Evolutionary conservation across 2,329 filamentous ascomycete species (phyloP), one percentile per base, ranked within the genome.

Genomic region (Pseudogymnoascus sp.): DNA sequence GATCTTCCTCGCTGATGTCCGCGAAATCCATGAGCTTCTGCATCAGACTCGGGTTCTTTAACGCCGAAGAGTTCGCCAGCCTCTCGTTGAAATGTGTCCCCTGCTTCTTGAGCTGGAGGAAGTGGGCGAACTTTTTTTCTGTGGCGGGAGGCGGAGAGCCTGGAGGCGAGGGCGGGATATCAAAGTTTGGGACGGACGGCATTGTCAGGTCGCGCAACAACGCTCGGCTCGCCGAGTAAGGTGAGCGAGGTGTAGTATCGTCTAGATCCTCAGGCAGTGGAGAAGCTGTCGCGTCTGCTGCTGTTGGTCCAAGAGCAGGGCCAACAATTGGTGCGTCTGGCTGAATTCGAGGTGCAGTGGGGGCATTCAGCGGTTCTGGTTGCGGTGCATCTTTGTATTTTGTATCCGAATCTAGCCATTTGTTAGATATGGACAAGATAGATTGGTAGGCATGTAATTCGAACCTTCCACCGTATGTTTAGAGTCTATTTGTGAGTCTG

Each of bases 41-140:
- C 74, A 86, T 83, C 62, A 93, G 77, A 44, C 82, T 83, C 2
- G 90, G 90, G 71, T 93, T 93, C 61, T 84, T 83, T 64, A 93
- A 77, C 6, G 88, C 84, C 0, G 82, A 76, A 0, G 87, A 89
- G 64, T 81, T 80, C 37, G 88, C 83, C 7, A 95, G 78, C 65
- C 88, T 86, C 69, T 85, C 80, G 73, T 95, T 93, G 79, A 93
- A 93, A 75, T 95, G 90, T 14, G 86, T 80, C 4, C 87, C 87
- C 66, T 87, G 84, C 70, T 84, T 86, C 76, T 95, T 95, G n/a
- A 93, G 80, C 53, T 84, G 80, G 0, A 93, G 81, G 68, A 95
- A 93, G 64, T 86, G 84, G 66, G 85, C 81, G 68, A 93, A 88
- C 69, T 91, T 92, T 68, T 82, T 81, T 61, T 82, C 86, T 11